Conservation (phyloP, 805 yeast genomes). For the Candida maltosa region DNA sequence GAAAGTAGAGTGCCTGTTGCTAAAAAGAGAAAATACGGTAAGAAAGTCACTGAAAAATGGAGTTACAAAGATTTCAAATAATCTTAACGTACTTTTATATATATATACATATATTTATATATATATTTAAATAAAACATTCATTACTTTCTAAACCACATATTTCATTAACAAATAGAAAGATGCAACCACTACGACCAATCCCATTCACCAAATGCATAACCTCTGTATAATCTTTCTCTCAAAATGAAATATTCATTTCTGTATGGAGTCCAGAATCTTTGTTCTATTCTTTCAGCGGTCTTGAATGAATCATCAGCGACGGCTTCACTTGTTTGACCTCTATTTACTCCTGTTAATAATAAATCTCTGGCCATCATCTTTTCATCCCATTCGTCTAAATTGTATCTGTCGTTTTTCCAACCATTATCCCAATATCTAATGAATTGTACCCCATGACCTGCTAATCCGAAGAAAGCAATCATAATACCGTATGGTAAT, state of each 20-base stretch:
- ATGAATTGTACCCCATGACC: constrained; percentile 44
- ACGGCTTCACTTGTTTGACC: constrained; percentile 63
- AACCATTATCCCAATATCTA: constrained; percentile 48
- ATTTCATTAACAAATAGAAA: not conserved
- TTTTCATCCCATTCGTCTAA: constrained; percentile 42
- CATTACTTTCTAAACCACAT: not conserved
- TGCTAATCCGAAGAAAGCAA: constrained; percentile 42
- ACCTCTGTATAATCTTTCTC: constrained; percentile 47
- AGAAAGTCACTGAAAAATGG: constrained; percentile 88
- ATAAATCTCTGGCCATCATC: constrained; percentile 68
- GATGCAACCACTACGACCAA: constrained; percentile 11
- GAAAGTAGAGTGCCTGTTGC: constrained; percentile 77
- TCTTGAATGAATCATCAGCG: constrained; percentile 77
- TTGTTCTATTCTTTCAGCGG: constrained; percentile 32
- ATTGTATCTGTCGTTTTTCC: constrained; percentile 44
- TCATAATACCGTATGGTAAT: constrained; percentile 44
- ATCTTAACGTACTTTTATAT: constrained; percentile 4
- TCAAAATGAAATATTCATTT: constrained; percentile 42
- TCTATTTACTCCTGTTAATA: constrained; percentile 72
- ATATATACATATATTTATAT: too few relatives aligned
- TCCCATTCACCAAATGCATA: constrained; percentile 45
- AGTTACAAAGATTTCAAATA: constrained; percentile 84
- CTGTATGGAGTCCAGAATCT: constrained; percentile 46
- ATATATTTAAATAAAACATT: not conserved
- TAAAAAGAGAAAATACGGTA: constrained; percentile 64